Evolutionary conservation across 805 yeast genomes (phyloP).

Genomic region (Saturnispora hagleri): DNA sequence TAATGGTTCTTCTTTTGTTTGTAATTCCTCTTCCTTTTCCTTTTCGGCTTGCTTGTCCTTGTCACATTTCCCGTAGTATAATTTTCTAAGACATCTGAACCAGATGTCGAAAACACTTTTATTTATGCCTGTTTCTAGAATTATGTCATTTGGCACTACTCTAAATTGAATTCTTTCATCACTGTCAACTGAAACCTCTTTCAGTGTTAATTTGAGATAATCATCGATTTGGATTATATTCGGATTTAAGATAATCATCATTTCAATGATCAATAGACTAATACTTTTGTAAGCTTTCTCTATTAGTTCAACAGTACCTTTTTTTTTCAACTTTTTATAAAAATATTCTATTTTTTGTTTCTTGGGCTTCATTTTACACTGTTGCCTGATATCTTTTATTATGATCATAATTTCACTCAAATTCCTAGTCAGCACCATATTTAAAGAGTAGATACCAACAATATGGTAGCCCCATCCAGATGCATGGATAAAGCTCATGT

Average conservation of each 20-base stretch:
- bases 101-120: neutral
- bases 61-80: constrained; percentile 2
- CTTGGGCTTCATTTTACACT: neutral
- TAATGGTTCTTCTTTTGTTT: neutral
- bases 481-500: constrained; percentile 1
- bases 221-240: neutral
- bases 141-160: neutral
- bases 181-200: neutral
- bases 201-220: neutral
- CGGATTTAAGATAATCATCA: constrained; percentile 5
- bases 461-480: constrained; percentile 4
- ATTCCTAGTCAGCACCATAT: constrained; percentile 1
- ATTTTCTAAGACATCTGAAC: neutral
- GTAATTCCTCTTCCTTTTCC: neutral
- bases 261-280: constrained; percentile 3
- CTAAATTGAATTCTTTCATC: neutral
- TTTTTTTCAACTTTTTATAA: neutral
- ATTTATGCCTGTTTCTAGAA: neutral
- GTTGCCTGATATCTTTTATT: neutral
- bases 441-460: constrained; percentile 3
- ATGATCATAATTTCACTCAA: neutral
- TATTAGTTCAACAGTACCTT: neutral
- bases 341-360: neutral
- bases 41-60: neutral
- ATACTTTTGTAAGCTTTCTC: constrained; percentile 1